These are phyloP conservation scores for Pycnococcus provasolii DNA, from an alignment of 139 green algal species.

Conservation along the genomic window DNA sequence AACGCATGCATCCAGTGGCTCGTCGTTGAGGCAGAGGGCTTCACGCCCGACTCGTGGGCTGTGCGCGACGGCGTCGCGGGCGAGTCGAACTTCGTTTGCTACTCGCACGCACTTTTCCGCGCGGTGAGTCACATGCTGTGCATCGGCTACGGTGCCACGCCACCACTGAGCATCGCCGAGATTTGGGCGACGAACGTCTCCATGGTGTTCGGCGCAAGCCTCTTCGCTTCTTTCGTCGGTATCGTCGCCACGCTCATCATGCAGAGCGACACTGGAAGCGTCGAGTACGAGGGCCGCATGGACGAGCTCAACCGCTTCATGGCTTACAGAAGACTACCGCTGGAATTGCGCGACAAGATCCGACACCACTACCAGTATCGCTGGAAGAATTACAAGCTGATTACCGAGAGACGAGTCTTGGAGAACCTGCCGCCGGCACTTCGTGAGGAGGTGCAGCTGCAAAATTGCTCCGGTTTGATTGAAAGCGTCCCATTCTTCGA, in stretches of 20 bases:
- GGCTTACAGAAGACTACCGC: neutral
- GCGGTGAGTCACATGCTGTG: conserved; percentile 15
- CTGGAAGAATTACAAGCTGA: too few relatives aligned
- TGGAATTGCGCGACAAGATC: neutral
- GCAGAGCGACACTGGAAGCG: neutral
- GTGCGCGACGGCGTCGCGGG: neutral
- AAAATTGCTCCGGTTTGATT: too few relatives aligned
- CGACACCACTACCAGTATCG: neutral
- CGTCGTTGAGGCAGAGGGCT: neutral
- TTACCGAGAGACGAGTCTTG: too few relatives aligned
- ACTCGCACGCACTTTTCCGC: conserved; percentile 8
- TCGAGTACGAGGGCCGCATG: neutral
- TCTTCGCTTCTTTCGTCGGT: neutral
- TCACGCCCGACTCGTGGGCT: conserved; percentile 4
- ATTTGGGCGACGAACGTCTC: neutral
- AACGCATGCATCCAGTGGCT: conserved; percentile 19
- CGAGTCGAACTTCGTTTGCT: neutral
- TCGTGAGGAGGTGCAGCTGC: too few relatives aligned
- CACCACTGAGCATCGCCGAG: conserved; percentile 9
- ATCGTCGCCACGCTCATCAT: neutral
- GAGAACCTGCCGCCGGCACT: too few relatives aligned
- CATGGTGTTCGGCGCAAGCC: neutral
- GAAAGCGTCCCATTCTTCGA: too few relatives aligned
- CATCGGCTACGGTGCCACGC: conserved; percentile 10
- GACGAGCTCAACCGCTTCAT: neutral